Evolutionary conservation across 345 rosid genomes (phyloP), one percentile per base, ranked within the genome.

Genomic region (Dipteronia dyeriana): DNA sequence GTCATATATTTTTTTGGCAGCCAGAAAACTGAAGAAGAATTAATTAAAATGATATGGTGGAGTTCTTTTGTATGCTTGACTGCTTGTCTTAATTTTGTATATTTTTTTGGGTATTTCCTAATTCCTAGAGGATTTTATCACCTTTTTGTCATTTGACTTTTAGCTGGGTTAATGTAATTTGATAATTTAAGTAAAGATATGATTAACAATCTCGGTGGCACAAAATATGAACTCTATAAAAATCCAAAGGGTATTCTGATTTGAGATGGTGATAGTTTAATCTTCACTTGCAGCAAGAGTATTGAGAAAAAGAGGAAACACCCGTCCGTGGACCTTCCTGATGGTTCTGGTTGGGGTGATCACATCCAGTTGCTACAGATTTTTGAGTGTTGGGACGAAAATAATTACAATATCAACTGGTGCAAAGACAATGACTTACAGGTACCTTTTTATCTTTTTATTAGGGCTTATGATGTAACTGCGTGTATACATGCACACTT

Each of bases 261-360:
- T 45, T 34, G 64, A 71, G 53, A 56, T 76, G 31, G 56, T 71
- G 43, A 39, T 53, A 41, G 14, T 56, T 74, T 31, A 57, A 74
- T 61, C 74, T 77, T 67, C 74, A 59, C 60, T 70, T 75, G 82
- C 86, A 89, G 93, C 88, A 94, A 82, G 79, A 85, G 75, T 76
- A 73, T 66, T 68, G 99, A 91, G 71, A 94, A 87, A 91, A 94
- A 96, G 90, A 88, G 95, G 85, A 96, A 94, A 82, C 90, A 81
- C 34, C 34, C 85, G 34, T 78, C 86, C 38, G 75, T 78, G 61
- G 90, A 87, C 74, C 98, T 93, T 84, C 98, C 98, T 70, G 95
- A 92, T 84, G 99, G 98, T 68, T 92, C 92, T 66, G 97, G 98
- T 74, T 91, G 76, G 76, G 99, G 99, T 78, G 99, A 96, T 84